Evolutionary conservation across 257 asterid species (phyloP).

Genomic region (Solanum rostratum): DNA sequence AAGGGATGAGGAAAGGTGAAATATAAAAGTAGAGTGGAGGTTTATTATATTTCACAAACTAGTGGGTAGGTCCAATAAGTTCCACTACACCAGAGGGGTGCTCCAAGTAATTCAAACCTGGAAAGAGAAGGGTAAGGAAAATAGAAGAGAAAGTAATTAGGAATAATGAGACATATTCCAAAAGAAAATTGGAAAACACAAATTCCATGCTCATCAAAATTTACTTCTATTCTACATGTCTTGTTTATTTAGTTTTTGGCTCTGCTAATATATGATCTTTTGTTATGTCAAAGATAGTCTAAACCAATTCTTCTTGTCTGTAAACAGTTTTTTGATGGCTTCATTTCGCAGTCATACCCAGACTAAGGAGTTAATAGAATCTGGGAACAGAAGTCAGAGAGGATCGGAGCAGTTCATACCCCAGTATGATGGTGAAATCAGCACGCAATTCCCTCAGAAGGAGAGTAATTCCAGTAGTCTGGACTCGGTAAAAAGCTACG

Average conservation of each 20-base stretch:
- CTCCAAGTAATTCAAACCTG: background rate
- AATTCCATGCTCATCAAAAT: background rate
- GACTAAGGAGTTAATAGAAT: constrained; percentile 34
- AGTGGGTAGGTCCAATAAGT: background rate
- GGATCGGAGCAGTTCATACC: constrained; percentile 22
- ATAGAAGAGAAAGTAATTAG: background rate
- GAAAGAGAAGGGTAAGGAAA: background rate
- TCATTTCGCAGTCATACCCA: constrained; percentile 71
- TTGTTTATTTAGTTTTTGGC: background rate
- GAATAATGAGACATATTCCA: background rate
- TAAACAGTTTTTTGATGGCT: constrained; percentile 69
- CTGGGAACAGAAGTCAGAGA: constrained; percentile 20
- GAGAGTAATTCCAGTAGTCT: constrained; percentile 39
- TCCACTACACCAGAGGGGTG: background rate
- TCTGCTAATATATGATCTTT: background rate
- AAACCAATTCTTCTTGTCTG: constrained; percentile 31
- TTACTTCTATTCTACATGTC: background rate
- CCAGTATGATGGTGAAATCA: constrained; percentile 22
- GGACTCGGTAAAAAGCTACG: constrained; percentile 53
- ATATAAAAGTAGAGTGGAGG: background rate
- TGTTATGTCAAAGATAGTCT: background rate
- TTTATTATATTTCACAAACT: background rate
- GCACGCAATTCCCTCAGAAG: constrained; percentile 22
- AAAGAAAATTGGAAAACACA: background rate
- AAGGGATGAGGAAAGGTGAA: background rate